These are phyloP conservation scores for Metschnikowia hibisci DNA, from an alignment of 805 yeast species.

Conservation along the genomic window DNA sequence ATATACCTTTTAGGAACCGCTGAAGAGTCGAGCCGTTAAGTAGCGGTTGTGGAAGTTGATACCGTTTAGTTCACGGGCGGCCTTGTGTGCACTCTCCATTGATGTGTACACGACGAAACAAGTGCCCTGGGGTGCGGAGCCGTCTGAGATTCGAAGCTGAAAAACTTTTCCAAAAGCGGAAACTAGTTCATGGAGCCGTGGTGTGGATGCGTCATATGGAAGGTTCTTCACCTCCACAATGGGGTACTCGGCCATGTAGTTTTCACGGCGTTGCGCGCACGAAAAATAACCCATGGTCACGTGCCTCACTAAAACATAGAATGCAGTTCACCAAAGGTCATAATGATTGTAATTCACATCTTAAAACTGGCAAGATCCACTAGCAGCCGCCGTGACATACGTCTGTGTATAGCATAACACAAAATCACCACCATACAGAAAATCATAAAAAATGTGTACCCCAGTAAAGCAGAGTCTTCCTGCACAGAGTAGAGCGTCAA, in stretches of 20 bases:
- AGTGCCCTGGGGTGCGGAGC: slow-evolving; percentile 34
- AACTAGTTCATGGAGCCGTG: slow-evolving; percentile 48
- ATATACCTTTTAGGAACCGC: not conserved
- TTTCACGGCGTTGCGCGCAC: not conserved
- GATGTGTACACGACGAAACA: slow-evolving; percentile 54
- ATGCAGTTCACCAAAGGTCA: too few species aligned
- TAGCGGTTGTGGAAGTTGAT: slow-evolving; percentile 57
- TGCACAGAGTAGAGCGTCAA: slow-evolving; percentile 2
- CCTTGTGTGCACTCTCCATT: slow-evolving; percentile 44
- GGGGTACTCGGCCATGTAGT: slow-evolving; percentile 30
- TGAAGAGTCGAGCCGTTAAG: slow-evolving; percentile 38
- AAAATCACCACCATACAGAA: slow-evolving; percentile 5
- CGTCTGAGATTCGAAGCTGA: slow-evolving; percentile 45
- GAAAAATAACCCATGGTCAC: not conserved
- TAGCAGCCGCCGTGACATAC: slow-evolving; percentile 12
- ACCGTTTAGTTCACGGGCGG: slow-evolving; percentile 55
- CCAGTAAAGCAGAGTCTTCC: slow-evolving; percentile 8
- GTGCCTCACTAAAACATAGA: not conserved
- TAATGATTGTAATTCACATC: slow-evolving; percentile 5
- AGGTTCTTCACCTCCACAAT: slow-evolving; percentile 54
- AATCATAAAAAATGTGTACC: slow-evolving; percentile 14
- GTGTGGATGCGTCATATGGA: slow-evolving; percentile 46
- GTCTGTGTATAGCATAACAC: slow-evolving; percentile 6
- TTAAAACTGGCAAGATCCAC: slow-evolving; percentile 14
- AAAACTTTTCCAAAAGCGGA: slow-evolving; percentile 53